phyloP scores from a whole-genome alignment of 2,329 filamentous ascomycete genomes.

The Colletotrichum kahawae region DNA sequence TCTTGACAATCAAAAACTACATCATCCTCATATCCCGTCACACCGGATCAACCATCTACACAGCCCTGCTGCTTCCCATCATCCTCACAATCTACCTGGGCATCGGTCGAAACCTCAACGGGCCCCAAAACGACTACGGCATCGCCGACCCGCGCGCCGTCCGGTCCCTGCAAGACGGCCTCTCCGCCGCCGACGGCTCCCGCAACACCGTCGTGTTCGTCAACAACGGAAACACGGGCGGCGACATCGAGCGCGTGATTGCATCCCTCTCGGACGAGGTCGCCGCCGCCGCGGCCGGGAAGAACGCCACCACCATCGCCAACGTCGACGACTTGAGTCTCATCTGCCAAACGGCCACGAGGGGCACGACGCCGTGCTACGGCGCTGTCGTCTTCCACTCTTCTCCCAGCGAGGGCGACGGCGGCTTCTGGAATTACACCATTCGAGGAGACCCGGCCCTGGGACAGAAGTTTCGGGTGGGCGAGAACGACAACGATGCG shows the following conservation, averaged over 20 bases:
- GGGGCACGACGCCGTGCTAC: constrained; percentile 74
- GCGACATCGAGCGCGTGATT: constrained; percentile 77
- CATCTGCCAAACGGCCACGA: constrained; percentile 62
- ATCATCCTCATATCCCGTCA: constrained; percentile 62
- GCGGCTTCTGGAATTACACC: constrained; percentile 72
- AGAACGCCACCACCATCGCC: constrained; percentile 27
- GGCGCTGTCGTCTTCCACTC: constrained; percentile 75
- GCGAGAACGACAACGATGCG: constrained; percentile 62
- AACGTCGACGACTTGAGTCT: constrained; percentile 33
- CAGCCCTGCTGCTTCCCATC: constrained; percentile 65
- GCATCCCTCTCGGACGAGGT: constrained; percentile 52
- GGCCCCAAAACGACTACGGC: constrained; percentile 77
- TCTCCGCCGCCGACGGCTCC: background rate
- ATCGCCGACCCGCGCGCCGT: constrained; percentile 68
- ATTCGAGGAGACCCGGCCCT: constrained; percentile 67
- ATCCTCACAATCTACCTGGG: constrained; percentile 63
- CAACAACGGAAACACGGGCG: constrained; percentile 72
- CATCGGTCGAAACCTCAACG: constrained; percentile 82
- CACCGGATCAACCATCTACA: constrained; percentile 53
- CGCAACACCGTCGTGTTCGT: constrained; percentile 78
- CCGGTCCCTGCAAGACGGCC: constrained; percentile 53
- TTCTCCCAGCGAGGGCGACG: constrained; percentile 60
- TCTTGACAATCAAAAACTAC: constrained; percentile 66
- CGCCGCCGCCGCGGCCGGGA: constrained; percentile 24
- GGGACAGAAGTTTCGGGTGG: constrained; percentile 59